Conservation (phyloP, 257 asterid species). For the Linderniella brevidens region DNA sequence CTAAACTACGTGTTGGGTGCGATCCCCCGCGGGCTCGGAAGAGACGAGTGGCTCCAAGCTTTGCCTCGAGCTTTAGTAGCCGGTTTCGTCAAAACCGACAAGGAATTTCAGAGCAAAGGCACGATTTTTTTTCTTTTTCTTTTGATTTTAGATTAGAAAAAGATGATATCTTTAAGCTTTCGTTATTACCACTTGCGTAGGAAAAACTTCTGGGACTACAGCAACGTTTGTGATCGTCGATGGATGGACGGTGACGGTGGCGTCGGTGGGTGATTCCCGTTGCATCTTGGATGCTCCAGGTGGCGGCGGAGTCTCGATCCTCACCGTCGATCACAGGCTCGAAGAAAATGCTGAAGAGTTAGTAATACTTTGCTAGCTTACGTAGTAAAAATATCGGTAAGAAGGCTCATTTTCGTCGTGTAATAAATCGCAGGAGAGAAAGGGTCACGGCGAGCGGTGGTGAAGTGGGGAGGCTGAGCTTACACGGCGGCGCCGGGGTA, state of each 20-base stretch:
- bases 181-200: constrained; percentile 20
- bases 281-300: constrained; percentile 88
- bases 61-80: constrained; percentile 91
- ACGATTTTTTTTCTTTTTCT: constrained; percentile 4
- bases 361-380: no score
- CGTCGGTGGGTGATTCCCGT: constrained; percentile 96
- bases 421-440: constrained; percentile 16
- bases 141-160: background rate
- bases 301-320: constrained; percentile 53
- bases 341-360: constrained; percentile 85
- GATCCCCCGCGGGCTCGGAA: constrained; percentile 49
- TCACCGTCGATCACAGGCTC: constrained; percentile 85
- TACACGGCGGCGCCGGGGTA: constrained; percentile 84
- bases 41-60: constrained; percentile 94
- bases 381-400: no score
- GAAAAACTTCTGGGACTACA: constrained; percentile 92
- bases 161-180: constrained; percentile 3
- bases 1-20: constrained; percentile 77
- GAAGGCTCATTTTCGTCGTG: no score
- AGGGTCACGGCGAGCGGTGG: constrained; percentile 95
- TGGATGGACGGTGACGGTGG: constrained; percentile 95
- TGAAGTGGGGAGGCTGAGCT: constrained; percentile 84
- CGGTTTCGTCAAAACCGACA: constrained; percentile 90
- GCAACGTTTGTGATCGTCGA: constrained; percentile 87
- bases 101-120: constrained; percentile 79